Percentiles rank a stretch among this genome's conserved stretches.
Evolutionary conservation across 306 rosid species (phyloP).

Genomic region (Vachellia collinsii): DNA sequence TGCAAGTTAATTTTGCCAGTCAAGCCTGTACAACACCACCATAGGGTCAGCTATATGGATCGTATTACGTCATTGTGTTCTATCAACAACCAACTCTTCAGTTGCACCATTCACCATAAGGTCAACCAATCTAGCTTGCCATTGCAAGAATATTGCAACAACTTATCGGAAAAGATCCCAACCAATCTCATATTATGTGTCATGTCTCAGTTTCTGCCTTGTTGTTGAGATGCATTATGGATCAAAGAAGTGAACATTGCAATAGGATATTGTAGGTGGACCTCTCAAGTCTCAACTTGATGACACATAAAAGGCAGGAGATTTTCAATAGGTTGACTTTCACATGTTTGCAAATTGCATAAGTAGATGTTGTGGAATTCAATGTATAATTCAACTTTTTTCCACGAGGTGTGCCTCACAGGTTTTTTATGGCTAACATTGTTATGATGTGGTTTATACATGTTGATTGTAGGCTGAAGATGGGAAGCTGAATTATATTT

Average conservation of each 20-base stretch:
- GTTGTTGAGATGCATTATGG: not conserved
- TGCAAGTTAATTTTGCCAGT: not conserved
- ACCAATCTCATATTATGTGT: not conserved
- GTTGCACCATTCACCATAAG: not conserved
- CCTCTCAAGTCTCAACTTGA: not conserved
- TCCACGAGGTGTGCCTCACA: not conserved
- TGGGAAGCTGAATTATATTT: conserved; percentile 46
- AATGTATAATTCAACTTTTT: not conserved
- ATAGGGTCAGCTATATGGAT: too few relatives aligned
- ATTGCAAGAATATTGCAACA: not conserved
- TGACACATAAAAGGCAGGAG: not conserved
- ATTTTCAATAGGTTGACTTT: not conserved
- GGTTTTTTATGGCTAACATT: not conserved
- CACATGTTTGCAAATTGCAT: not conserved
- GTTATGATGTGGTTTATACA: not conserved
- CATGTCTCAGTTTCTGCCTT: not conserved
- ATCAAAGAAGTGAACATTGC: not conserved
- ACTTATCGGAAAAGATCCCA: too few relatives aligned
- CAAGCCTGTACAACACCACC: not conserved
- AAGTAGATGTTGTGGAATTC: not conserved
- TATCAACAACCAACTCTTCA: too few relatives aligned
- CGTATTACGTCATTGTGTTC: too few relatives aligned
- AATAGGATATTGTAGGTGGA: not conserved
- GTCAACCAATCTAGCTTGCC: not conserved
- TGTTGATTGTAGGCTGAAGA: conserved; percentile 57